Evolutionary conservation across 2,329 filamentous ascomycete genomes (phyloP).

Genomic region (Pseudogymnoascus sp.): DNA sequence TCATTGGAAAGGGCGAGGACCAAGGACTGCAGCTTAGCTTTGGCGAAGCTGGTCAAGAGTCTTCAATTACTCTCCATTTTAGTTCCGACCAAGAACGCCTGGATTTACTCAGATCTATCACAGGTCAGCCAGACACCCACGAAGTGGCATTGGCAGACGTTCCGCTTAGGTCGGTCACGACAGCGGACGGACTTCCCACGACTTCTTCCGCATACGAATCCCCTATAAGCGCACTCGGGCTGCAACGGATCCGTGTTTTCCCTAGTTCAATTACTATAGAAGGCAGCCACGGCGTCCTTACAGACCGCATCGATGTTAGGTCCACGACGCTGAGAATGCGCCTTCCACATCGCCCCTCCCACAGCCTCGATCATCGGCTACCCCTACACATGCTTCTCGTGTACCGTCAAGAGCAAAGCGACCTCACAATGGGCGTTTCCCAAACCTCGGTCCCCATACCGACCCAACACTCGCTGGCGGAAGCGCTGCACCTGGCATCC

Average conservation of each 20-base stretch:
- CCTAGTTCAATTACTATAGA: slow-evolving; percentile 62
- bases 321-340: slow-evolving; percentile 59
- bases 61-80: slow-evolving; percentile 69
- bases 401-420: slow-evolving; percentile 62
- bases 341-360: background rate
- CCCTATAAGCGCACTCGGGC: slow-evolving; percentile 43
- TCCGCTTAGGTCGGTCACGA: background rate
- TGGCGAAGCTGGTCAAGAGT: slow-evolving; percentile 30
- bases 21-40: slow-evolving; percentile 63
- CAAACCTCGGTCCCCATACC: slow-evolving; percentile 57
- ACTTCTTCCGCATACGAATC: slow-evolving; percentile 25
- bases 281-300: slow-evolving; percentile 61
- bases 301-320: slow-evolving; percentile 71
- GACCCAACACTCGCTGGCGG: slow-evolving; percentile 51
- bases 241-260: slow-evolving; percentile 62
- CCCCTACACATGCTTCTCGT: slow-evolving; percentile 46
- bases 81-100: slow-evolving; percentile 60
- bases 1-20: slow-evolving; percentile 61
- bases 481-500: slow-evolving; percentile 39
- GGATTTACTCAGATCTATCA: slow-evolving; percentile 63
- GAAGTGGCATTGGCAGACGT: background rate
- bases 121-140: slow-evolving; percentile 36
- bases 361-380: slow-evolving; percentile 46
- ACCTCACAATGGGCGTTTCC: slow-evolving; percentile 66
- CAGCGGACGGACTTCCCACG: background rate